These are phyloP conservation scores for Colletotrichum musicola DNA, from an alignment of 2,329 filamentous ascomycete species.

Conservation along the genomic window DNA sequence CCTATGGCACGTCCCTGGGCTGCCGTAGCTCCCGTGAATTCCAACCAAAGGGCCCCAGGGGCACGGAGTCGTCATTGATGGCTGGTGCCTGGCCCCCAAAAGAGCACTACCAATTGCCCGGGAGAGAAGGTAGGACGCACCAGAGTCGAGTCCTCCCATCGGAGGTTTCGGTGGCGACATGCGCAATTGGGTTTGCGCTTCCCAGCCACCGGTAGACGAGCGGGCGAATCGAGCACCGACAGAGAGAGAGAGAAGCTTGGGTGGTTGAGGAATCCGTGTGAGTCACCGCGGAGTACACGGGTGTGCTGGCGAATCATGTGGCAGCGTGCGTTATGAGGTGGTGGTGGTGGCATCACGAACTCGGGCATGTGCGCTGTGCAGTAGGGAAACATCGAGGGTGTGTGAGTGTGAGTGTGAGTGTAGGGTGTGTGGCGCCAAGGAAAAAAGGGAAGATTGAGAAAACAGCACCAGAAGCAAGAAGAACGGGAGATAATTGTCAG, in stretches of 20 bases:
- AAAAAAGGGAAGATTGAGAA: neutral
- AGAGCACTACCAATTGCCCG: too few relatives aligned
- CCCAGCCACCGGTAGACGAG: neutral
- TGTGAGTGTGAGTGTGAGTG: neutral
- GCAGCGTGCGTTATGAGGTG: neutral
- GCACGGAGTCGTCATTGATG: slow-evolving; percentile 7
- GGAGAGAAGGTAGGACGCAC: too few relatives aligned
- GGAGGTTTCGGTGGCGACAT: neutral
- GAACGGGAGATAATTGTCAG: slow-evolving; percentile 2
- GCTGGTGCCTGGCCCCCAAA: slow-evolving; percentile 12
- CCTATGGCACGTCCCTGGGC: too few relatives aligned
- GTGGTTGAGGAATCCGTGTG: neutral
- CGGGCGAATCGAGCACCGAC: too few relatives aligned
- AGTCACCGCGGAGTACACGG: neutral
- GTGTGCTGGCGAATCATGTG: neutral
- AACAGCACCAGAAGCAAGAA: neutral
- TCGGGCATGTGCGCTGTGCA: neutral
- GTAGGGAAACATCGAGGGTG: neutral
- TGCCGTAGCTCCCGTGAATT: neutral
- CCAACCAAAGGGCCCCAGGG: neutral
- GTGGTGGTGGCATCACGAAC: neutral
- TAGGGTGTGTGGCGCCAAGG: neutral
- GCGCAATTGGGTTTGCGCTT: too few relatives aligned
- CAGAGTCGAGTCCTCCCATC: neutral
- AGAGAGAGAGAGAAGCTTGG: too few relatives aligned